These are phyloP conservation scores for Naegleria gruberi DNA, from an alignment of 208 protist species.

Conservation along the genomic window DNA sequence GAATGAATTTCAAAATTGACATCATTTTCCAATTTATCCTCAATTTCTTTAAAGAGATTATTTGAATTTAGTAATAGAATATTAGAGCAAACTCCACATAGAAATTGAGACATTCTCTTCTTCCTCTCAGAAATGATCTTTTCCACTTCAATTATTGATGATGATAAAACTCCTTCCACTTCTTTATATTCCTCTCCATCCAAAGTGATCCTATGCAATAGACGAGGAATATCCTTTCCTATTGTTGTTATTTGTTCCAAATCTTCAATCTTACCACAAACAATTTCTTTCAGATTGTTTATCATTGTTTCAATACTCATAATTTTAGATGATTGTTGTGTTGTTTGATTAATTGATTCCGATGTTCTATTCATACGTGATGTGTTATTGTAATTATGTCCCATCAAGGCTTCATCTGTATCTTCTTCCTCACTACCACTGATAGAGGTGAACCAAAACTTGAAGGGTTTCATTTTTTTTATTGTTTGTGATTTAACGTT, in stretches of 20 bases:
- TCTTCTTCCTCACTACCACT: neutral
- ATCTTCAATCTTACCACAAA: neutral
- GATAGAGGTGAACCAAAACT: neutral
- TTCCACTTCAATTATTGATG: neutral
- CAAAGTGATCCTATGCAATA: neutral
- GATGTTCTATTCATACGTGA: neutral
- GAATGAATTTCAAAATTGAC: neutral
- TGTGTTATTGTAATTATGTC: neutral
- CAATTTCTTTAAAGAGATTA: neutral
- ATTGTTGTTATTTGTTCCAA: neutral
- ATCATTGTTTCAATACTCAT: neutral
- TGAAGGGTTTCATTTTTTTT: neutral
- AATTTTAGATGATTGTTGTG: neutral
- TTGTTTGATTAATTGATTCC: neutral
- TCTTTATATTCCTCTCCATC: neutral
- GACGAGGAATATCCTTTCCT: neutral
- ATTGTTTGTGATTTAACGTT: too few species aligned
- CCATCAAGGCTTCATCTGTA: neutral
- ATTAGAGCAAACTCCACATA: neutral
- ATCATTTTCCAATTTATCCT: neutral
- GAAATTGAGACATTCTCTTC: neutral
- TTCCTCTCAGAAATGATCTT: neutral
- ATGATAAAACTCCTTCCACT: neutral
- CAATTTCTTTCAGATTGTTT: neutral
- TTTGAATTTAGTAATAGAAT: neutral